Conservation (phyloP, 169 alveolate species). For the Plasmodium gaboni region DNA sequence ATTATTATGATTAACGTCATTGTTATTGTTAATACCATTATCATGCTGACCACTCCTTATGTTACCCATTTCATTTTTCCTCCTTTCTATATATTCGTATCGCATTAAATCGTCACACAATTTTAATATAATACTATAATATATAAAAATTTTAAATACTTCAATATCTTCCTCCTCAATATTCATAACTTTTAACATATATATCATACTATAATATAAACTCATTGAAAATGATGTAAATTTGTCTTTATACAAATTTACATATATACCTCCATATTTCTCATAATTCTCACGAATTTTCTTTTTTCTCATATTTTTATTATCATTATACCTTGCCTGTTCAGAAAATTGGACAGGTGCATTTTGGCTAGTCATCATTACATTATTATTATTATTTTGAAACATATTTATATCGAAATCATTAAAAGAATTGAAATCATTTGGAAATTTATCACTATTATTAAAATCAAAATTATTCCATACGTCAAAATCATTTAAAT, state of each 20-base stretch:
- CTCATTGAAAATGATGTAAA: slow-evolving; percentile 73
- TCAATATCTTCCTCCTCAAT: slow-evolving; percentile 71
- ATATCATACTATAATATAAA: slow-evolving; percentile 59
- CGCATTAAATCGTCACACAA: slow-evolving; percentile 53
- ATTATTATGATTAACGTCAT: not conserved
- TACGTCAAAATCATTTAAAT: not conserved
- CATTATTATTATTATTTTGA: not conserved
- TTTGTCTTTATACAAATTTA: slow-evolving; percentile 55
- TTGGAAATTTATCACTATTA: not conserved
- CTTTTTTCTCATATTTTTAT: not conserved
- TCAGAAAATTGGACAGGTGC: no score
- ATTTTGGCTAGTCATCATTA: no score
- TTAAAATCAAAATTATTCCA: slow-evolving; percentile 15
- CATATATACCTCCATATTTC: slow-evolving; percentile 73
- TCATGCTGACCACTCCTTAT: not conserved
- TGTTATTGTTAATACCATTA: not conserved
- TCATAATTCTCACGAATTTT: slow-evolving; percentile 14
- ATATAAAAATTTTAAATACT: slow-evolving; percentile 62
- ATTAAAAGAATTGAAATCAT: slow-evolving; percentile 14
- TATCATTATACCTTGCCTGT: not conserved
- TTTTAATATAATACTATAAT: slow-evolving; percentile 69
- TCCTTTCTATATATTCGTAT: slow-evolving; percentile 12
- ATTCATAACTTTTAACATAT: slow-evolving; percentile 51
- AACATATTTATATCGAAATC: slow-evolving; percentile 1
- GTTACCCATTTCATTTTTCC: not conserved